Evolutionary conservation across 306 rosid species (phyloP).

Genomic region (Cajanus cajan): DNA sequence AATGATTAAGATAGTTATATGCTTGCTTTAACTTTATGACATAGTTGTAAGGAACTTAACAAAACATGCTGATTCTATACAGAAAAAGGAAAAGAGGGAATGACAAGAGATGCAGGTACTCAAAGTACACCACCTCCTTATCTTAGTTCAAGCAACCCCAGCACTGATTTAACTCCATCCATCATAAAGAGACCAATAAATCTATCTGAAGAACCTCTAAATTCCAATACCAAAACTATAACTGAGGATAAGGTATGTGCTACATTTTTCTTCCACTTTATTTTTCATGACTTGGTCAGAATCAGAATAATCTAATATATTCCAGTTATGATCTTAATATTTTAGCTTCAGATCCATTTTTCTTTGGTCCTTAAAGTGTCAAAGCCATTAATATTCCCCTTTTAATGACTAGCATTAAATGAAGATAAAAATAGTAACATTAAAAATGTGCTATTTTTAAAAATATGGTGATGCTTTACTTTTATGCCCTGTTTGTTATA

Average conservation of each 20-base stretch:
- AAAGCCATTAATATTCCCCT: neutral
- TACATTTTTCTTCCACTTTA: neutral
- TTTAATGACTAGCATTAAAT: neutral
- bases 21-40: neutral
- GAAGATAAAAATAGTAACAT: neutral
- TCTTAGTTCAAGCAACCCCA: constrained; percentile 60
- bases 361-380: neutral
- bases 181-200: constrained; percentile 53
- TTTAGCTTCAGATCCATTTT: neutral
- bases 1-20: too few species aligned
- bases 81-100: constrained; percentile 59
- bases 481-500: neutral
- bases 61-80: neutral
- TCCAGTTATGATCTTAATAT: neutral
- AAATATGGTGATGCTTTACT: neutral
- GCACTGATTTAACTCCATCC: constrained; percentile 66
- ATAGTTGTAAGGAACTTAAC: neutral
- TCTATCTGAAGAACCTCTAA: constrained; percentile 47
- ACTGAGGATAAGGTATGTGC: constrained; percentile 54
- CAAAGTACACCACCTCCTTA: constrained; percentile 67
- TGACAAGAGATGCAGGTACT: constrained; percentile 79
- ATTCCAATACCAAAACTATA: constrained; percentile 47
- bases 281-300: neutral
- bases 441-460: neutral
- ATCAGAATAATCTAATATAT: neutral